phyloP scores from a whole-genome alignment of 2,329 filamentous ascomycete species.

The Colletotrichum sp. region DNA sequence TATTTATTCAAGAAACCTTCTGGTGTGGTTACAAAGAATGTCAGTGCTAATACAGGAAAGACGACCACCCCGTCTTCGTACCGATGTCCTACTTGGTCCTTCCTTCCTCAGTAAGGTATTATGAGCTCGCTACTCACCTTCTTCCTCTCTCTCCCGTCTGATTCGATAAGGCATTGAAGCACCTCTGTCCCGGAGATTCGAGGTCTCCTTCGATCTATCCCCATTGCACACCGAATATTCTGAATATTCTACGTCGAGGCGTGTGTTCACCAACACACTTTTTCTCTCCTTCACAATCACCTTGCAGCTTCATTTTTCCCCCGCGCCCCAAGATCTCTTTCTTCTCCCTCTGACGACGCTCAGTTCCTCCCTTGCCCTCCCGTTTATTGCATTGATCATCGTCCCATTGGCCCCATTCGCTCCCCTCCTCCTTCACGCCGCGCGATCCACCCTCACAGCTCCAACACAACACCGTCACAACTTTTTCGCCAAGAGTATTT shows the following conservation, averaged over 20 bases:
- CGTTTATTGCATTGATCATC: too few species aligned
- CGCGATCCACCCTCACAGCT: too few species aligned
- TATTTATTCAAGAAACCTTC: rapidly evolving
- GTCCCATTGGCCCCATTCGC: too few species aligned
- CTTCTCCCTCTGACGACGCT: too few species aligned
- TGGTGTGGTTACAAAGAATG: rapidly evolving
- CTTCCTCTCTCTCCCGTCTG: not conserved
- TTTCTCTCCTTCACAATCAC: not conserved
- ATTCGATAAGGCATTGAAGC: not conserved
- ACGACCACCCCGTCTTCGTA: not conserved
- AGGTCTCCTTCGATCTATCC: too few species aligned
- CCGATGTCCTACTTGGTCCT: not conserved
- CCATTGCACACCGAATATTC: not conserved
- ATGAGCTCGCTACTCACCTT: not conserved
- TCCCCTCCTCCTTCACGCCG: too few species aligned
- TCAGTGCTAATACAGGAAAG: not conserved
- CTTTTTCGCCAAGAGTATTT: not conserved
- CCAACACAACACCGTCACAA: too few species aligned
- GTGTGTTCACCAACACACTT: not conserved
- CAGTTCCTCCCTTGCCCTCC: too few species aligned
- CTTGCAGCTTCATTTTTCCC: not conserved
- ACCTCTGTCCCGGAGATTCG: too few species aligned
- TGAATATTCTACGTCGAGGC: too few species aligned
- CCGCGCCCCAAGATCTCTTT: too few species aligned
- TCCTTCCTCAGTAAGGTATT: not conserved